A percentile compares a stretch with the other conserved stretches of the same genome.
phyloP scores from a whole-genome alignment of 768 basidiomycete species.

The Pholiota microspora region DNA sequence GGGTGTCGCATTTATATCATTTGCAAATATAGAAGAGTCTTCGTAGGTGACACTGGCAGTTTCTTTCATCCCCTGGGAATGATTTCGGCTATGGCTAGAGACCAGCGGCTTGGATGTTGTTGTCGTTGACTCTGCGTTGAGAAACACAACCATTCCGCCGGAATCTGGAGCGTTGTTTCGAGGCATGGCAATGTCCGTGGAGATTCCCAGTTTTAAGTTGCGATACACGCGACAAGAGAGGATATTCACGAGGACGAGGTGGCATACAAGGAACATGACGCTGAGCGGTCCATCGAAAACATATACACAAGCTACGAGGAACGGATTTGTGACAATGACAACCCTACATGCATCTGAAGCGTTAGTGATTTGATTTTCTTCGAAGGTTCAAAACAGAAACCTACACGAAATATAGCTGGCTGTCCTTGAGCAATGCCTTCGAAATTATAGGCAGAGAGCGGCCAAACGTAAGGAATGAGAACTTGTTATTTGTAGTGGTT shows the following conservation, averaged over 20 bases:
- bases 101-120: neutral
- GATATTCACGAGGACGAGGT: slow-evolving; percentile 13
- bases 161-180: neutral
- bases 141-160: neutral
- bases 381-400: neutral
- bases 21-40: neutral
- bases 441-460: slow-evolving; percentile 10
- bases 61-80: neutral
- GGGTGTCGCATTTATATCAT: neutral
- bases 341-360: neutral
- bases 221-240: slow-evolving; percentile 12
- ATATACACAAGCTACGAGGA: slow-evolving; percentile 6
- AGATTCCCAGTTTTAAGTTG: slow-evolving; percentile 5
- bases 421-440: slow-evolving; percentile 15
- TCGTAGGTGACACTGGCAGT: neutral
- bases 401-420: slow-evolving; percentile 27
- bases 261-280: slow-evolving; percentile 13
- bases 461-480: slow-evolving; percentile 15
- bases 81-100: neutral
- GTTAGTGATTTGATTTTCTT: neutral
- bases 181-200: neutral
- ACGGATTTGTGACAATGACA: slow-evolving; percentile 11
- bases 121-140: neutral
- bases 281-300: neutral
- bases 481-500: neutral